Evolutionary conservation across 1,284 basidiomycete genomes (phyloP).

Genomic region (Tetrapyrgos nigripes): DNA sequence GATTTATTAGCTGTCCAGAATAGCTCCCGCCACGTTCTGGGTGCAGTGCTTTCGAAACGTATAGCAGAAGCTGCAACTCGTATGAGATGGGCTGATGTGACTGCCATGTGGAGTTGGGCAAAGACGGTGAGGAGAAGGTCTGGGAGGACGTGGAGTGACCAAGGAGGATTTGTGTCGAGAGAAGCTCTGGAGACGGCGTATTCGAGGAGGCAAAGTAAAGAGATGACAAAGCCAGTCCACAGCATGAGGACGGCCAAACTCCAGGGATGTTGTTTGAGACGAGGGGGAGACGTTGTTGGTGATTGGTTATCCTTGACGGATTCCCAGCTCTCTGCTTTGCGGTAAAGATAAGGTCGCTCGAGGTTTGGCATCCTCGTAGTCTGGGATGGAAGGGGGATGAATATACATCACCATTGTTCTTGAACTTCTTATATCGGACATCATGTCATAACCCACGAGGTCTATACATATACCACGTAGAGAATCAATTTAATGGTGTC

Average conservation of each 20-base stretch:
- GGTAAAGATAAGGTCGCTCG: too few species aligned
- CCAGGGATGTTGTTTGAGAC: too few species aligned
- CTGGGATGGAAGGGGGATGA: too few species aligned
- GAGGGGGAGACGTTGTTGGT: too few species aligned
- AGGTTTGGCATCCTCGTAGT: too few species aligned
- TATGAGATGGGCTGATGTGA: conserved; percentile 20
- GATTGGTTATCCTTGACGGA: too few species aligned
- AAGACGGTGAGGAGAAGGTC: conserved; percentile 21
- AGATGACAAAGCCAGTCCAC: neutral
- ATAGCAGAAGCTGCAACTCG: conserved; percentile 21
- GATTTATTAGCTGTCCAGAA: conserved; percentile 26
- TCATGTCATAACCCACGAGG: too few species aligned
- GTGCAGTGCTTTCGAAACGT: conserved; percentile 14
- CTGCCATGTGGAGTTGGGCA: conserved; percentile 18
- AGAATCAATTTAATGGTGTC: too few species aligned
- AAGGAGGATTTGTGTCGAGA: conserved; percentile 11
- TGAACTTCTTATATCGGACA: too few species aligned
- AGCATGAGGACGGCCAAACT: neutral
- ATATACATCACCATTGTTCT: too few species aligned
- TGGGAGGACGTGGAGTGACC: conserved; percentile 18
- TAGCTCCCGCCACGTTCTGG: conserved; percentile 23
- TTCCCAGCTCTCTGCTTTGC: too few species aligned
- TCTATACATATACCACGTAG: too few species aligned
- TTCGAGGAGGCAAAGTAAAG: conserved; percentile 19
- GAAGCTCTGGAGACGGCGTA: conserved; percentile 14